A percentile compares a stretch with the other conserved stretches of the same genome.
These are phyloP conservation scores for Isoetes taiwanensis DNA, from an alignment of 75 land plant species.

Conservation along the genomic window DNA sequence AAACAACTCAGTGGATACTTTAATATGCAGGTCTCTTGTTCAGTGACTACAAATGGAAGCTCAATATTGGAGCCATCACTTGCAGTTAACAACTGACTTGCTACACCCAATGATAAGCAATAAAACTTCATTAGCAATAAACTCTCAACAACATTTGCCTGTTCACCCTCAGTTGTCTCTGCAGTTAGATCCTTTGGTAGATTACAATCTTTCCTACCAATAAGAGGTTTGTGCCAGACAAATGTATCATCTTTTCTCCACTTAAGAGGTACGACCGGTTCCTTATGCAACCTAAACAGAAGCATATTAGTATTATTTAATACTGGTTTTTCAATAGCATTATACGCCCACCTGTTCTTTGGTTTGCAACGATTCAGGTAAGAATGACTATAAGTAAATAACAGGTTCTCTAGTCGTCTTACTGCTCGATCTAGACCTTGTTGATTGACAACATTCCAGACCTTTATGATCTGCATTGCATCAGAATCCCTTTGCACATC, in stretches of 20 bases:
- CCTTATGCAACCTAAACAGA: slow-evolving; percentile 11
- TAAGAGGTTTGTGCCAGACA: slow-evolving; percentile 16
- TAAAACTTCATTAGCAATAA: slow-evolving; percentile 63
- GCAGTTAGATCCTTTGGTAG: background rate
- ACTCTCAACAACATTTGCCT: slow-evolving; percentile 49
- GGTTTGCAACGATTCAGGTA: slow-evolving; percentile 34
- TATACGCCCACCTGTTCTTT: slow-evolving; percentile 1
- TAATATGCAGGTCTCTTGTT: slow-evolving; percentile 38
- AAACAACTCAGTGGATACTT: slow-evolving; percentile 32
- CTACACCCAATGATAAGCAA: slow-evolving; percentile 39
- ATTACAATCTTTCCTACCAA: background rate
- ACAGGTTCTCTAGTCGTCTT: slow-evolving; percentile 34
- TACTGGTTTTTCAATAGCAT: background rate
- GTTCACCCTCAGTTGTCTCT: slow-evolving; percentile 22
- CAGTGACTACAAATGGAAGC: slow-evolving; percentile 51
- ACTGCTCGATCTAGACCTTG: slow-evolving; percentile 22
- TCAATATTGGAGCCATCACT: slow-evolving; percentile 32
- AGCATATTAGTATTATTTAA: background rate
- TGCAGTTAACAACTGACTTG: slow-evolving; percentile 41
- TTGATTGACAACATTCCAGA: slow-evolving; percentile 45
- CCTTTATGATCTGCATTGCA: slow-evolving; percentile 35
- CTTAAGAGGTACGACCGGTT: slow-evolving; percentile 23
- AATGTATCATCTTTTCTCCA: slow-evolving; percentile 24
- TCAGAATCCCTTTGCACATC: slow-evolving; percentile 29
- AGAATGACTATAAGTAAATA: slow-evolving; percentile 26